phyloP scores from a whole-genome alignment of 2,329 filamentous ascomycete species.

The Fusarium concolor region DNA sequence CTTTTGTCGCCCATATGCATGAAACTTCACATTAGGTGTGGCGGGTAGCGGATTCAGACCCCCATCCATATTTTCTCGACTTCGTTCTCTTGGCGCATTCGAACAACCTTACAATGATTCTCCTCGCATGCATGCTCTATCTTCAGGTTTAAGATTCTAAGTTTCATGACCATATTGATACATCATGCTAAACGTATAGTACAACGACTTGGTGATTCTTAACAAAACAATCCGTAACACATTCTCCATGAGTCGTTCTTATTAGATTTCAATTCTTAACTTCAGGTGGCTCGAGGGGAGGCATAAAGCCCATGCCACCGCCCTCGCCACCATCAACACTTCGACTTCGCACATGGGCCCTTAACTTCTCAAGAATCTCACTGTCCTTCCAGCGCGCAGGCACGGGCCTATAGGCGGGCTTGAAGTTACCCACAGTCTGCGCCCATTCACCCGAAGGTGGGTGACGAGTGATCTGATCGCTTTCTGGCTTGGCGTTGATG shows the following conservation, averaged over 20 bases:
- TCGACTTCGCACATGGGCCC: slow-evolving; percentile 80
- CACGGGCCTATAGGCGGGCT: slow-evolving; percentile 91
- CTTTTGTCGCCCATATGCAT: neutral
- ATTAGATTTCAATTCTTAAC: slow-evolving; percentile 1
- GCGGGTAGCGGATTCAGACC: neutral
- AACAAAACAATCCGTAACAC: neutral
- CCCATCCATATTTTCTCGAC: slow-evolving; percentile 2
- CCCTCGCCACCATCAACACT: slow-evolving; percentile 55
- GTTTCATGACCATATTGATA: slow-evolving; percentile 21
- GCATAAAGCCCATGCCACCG: slow-evolving; percentile 69
- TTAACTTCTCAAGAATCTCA: slow-evolving; percentile 79
- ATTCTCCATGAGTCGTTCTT: neutral
- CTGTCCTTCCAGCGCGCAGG: slow-evolving; percentile 87
- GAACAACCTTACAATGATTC: slow-evolving; percentile 21
- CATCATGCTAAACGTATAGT: slow-evolving; percentile 28
- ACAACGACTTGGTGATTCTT: slow-evolving; percentile 17
- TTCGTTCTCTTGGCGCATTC: neutral
- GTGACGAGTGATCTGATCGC: slow-evolving; percentile 52
- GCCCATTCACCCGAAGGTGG: slow-evolving; percentile 83
- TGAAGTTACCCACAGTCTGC: slow-evolving; percentile 94
- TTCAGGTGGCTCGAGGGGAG: slow-evolving; percentile 52
- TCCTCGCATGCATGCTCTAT: neutral
- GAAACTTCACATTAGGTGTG: neutral
- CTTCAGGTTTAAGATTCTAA: slow-evolving; percentile 10
- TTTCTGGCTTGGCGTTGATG: slow-evolving; percentile 39